These are phyloP conservation scores for Artemisia argyi DNA, from an alignment of 129 eudicot genomes.

Conservation along the genomic window DNA sequence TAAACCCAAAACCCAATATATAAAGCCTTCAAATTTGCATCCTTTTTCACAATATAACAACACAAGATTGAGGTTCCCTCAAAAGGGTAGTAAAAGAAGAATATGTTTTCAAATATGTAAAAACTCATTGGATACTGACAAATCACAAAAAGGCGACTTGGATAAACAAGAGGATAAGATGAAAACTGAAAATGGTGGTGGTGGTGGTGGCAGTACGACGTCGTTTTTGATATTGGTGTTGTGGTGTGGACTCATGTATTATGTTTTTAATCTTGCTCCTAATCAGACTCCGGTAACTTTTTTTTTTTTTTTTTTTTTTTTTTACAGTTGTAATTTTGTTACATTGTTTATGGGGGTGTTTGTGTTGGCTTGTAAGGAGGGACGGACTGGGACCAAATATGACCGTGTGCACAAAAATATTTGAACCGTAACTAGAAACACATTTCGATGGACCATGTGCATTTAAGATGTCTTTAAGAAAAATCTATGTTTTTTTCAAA, in stretches of 20 bases:
- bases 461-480: too few relatives aligned
- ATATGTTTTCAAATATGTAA: conserved; percentile 35
- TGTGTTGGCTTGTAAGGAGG: too few relatives aligned
- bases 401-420: too few relatives aligned
- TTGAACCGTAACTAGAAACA: too few relatives aligned
- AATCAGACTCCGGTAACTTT: conserved; percentile 95
- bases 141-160: conserved; percentile 36
- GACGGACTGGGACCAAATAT: too few relatives aligned
- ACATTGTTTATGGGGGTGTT: too few relatives aligned
- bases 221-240: conserved; percentile 74
- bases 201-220: conserved; percentile 71
- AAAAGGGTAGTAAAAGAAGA: not conserved
- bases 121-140: conserved; percentile 37
- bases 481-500: too few relatives aligned
- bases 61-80: not conserved
- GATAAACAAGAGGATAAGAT: conserved; percentile 24
- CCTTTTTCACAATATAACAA: not conserved
- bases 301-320: too few relatives aligned
- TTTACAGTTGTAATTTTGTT: too few relatives aligned
- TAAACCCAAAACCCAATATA: too few relatives aligned
- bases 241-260: conserved; percentile 83
- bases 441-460: too few relatives aligned
- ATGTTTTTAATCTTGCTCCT: conserved; percentile 75
- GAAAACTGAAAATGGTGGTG: conserved; percentile 37
- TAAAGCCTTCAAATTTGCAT: too few relatives aligned